These are phyloP conservation scores for Neurospora sp. DNA, from an alignment of 495 filamentous ascomycete genomes.

Conservation along the genomic window DNA sequence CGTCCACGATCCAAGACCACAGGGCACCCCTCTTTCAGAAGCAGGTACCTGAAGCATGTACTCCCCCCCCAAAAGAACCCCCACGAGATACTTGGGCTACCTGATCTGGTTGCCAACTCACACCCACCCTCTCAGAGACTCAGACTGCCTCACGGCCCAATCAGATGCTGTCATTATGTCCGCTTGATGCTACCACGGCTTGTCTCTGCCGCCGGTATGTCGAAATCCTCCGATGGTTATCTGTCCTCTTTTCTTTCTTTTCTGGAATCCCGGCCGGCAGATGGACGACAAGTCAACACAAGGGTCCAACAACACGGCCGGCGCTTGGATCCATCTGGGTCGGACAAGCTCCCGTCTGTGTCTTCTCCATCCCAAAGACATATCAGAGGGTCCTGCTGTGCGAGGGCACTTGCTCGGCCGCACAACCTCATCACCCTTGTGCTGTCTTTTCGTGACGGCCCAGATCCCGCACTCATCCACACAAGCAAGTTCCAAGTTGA, in stretches of 20 bases:
- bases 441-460: neutral
- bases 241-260: constrained; percentile 2
- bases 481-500: neutral
- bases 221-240: neutral
- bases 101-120: constrained; percentile 20
- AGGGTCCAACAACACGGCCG: neutral
- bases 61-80: neutral
- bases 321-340: neutral
- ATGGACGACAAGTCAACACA: neutral
- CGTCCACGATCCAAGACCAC: constrained; percentile 20
- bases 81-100: neutral
- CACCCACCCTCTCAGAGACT: neutral
- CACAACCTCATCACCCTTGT: neutral
- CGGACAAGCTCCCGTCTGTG: neutral
- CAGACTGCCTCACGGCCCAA: neutral
- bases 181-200: neutral
- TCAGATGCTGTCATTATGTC: neutral
- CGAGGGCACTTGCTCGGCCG: neutral
- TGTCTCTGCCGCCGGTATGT: neutral
- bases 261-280: constrained; percentile 2
- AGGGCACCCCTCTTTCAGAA: neutral
- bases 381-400: neutral
- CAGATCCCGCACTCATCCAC: neutral
- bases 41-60: neutral
- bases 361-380: neutral